phyloP scores from a whole-genome alignment of 331 rosid species.

The Erythrophleum ivorense region DNA sequence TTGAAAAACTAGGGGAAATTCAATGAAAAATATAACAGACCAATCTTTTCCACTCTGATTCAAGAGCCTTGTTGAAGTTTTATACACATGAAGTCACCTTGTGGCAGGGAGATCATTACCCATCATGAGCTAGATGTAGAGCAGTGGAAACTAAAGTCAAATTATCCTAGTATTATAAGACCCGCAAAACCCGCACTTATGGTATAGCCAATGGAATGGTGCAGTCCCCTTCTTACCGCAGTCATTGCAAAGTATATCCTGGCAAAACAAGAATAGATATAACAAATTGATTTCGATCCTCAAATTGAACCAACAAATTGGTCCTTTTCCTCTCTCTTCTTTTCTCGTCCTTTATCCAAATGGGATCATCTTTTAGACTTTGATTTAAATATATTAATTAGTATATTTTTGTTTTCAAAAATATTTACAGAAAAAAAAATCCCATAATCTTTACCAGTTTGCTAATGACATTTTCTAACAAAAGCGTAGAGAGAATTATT shows the following conservation, averaged over 20 bases:
- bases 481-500: background rate
- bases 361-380: background rate
- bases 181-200: slow-evolving; percentile 52
- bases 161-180: slow-evolving; percentile 60
- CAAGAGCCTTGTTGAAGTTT: background rate
- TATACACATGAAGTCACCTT: slow-evolving; percentile 2
- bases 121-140: slow-evolving; percentile 16
- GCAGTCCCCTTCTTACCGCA: slow-evolving; percentile 57
- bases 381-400: background rate
- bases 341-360: background rate
- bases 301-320: background rate
- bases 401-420: background rate
- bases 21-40: background rate
- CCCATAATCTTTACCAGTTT: background rate
- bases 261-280: slow-evolving; percentile 6
- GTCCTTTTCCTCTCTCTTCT: background rate
- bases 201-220: slow-evolving; percentile 62
- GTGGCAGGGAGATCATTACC: background rate
- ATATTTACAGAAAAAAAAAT: background rate
- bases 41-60: background rate
- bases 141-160: slow-evolving; percentile 32
- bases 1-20: background rate
- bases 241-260: slow-evolving; percentile 63
- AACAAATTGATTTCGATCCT: background rate
- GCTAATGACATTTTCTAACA: background rate